Percentiles rank a stretch among this genome's conserved stretches.
Conservation (phyloP, 2,329 filamentous ascomycete genomes). For the Harringtonia lauricola region DNA sequence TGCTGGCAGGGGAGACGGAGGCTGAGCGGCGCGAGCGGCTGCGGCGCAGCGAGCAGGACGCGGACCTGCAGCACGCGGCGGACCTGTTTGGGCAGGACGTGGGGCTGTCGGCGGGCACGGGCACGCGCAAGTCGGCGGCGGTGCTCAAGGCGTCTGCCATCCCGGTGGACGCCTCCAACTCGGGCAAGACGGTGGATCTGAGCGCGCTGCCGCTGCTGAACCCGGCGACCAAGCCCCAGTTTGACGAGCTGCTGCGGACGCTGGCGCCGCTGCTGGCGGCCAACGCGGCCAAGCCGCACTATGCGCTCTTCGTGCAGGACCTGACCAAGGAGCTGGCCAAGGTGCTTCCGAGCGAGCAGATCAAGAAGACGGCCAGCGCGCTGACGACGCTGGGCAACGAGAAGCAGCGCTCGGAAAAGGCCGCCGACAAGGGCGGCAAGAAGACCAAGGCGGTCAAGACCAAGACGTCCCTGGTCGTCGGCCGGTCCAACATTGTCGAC, state of each 20-base stretch:
- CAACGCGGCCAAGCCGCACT: slow-evolving; percentile 82
- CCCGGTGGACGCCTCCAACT: slow-evolving; percentile 59
- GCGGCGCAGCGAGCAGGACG: slow-evolving; percentile 70
- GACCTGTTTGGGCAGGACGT: slow-evolving; percentile 83
- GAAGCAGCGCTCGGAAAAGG: slow-evolving; percentile 98
- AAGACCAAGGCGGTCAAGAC: slow-evolving; percentile 96
- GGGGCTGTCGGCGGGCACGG: slow-evolving; percentile 54
- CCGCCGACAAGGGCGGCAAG: slow-evolving; percentile 85
- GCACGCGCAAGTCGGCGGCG: slow-evolving; percentile 57
- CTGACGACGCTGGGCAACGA: slow-evolving; percentile 90
- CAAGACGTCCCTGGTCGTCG: slow-evolving; percentile 70
- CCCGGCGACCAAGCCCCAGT: slow-evolving; percentile 77
- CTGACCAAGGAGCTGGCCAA: slow-evolving; percentile 79
- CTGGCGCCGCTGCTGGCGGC: slow-evolving; percentile 66
- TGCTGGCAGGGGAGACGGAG: slow-evolving; percentile 63
- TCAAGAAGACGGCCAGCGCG: slow-evolving; percentile 87
- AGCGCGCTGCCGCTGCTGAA: slow-evolving; percentile 75
- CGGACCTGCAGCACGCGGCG: slow-evolving; percentile 79
- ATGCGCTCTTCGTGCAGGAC: slow-evolving; percentile 80
- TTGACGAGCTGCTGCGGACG: slow-evolving; percentile 65
- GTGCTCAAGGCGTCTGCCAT: slow-evolving; percentile 47
- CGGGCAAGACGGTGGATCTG: slow-evolving; percentile 71
- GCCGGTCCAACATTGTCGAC: slow-evolving; percentile 52
- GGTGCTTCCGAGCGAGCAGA: slow-evolving; percentile 82
- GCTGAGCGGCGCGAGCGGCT: slow-evolving; percentile 64